Evolutionary conservation across 805 yeast genomes (phyloP).

Genomic region (Metschnikowia bowlesiae): DNA sequence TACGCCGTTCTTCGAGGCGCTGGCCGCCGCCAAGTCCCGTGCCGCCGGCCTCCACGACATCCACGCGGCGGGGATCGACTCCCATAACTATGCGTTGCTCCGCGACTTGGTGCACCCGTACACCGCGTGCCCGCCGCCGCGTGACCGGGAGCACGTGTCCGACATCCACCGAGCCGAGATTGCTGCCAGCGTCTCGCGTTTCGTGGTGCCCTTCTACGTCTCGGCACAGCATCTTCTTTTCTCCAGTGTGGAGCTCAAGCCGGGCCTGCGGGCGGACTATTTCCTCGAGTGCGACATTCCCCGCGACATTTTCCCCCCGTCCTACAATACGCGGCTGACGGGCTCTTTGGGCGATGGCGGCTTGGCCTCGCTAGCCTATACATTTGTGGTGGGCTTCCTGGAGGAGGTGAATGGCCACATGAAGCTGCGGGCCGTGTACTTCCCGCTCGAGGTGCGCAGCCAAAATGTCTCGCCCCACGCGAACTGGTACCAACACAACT

Average conservation of each 20-base stretch:
- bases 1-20: constrained; percentile 21
- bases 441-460: constrained; percentile 29
- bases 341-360: constrained; percentile 39
- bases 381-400: constrained; percentile 32
- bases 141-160: background rate
- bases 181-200: constrained; percentile 25
- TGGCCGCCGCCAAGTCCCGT: constrained; percentile 16
- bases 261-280: constrained; percentile 17
- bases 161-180: constrained; percentile 8
- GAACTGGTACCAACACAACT: constrained; percentile 27
- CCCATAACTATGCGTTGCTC: constrained; percentile 21
- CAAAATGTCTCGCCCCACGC: constrained; percentile 23
- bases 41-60: constrained; percentile 37
- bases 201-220: constrained; percentile 37
- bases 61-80: constrained; percentile 17
- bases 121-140: constrained; percentile 17
- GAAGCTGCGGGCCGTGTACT: constrained; percentile 26
- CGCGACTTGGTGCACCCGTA: constrained; percentile 34
- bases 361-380: constrained; percentile 32
- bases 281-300: constrained; percentile 22
- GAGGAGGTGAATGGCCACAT: constrained; percentile 13
- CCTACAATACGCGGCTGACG: constrained; percentile 39
- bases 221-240: constrained; percentile 39
- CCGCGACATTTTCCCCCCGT: constrained; percentile 30
- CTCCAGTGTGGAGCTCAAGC: constrained; percentile 24